Base-by-base conservation (phyloP, 2,329 filamentous ascomycete genomes). In the Colletotrichum sojae region DNA sequence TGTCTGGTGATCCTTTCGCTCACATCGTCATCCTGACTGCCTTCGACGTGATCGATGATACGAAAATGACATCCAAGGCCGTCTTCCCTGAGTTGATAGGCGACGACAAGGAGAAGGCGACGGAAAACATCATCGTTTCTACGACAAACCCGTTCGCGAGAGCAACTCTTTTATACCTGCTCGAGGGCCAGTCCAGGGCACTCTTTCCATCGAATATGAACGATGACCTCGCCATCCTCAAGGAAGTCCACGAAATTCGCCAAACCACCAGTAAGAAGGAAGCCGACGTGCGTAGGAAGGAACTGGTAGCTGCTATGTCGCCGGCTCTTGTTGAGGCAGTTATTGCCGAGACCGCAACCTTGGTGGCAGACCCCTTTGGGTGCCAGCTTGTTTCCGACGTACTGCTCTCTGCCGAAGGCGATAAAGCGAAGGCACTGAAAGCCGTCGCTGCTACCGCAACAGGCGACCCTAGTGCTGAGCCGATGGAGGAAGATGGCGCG, bases 1-100 rank as follows among this genome's bases (percentile, higher is more conserved):
- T 99, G 89, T 93, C 94, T 3, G 90, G 89, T 55, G 95, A 99
- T 76, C 79, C 86, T 6, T 82, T 95, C 75, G 96, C 90, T 2
- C 94, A 97, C 77, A 86, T 91, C 71, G 88, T 98, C 62, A 89
- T 99, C 40, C 86, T 98, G 63, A 88, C 94, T 2, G 94, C 94
- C 1, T 94, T 95, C 78, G 96, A 98, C 75, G 91, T 97, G 56
- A 90, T 97, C 56, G 96, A 99, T 75, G 96, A 99, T 78, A 99
- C 96, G 10, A 95, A 97, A 72, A 86, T 97, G 76, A 93, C 90
- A 3, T 87, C 90, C 58, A 98, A 97, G 83, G 87, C 92, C 39
- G 92, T 99, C 72, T 94, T 97, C 80, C 87, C 93, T 0, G 95
- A 98, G 80, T 85, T 99, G 13, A 82, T 98, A 18, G 93, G 91